Base-by-base conservation (phyloP, 306 rosid genomes). In the Prunus padus region DNA sequence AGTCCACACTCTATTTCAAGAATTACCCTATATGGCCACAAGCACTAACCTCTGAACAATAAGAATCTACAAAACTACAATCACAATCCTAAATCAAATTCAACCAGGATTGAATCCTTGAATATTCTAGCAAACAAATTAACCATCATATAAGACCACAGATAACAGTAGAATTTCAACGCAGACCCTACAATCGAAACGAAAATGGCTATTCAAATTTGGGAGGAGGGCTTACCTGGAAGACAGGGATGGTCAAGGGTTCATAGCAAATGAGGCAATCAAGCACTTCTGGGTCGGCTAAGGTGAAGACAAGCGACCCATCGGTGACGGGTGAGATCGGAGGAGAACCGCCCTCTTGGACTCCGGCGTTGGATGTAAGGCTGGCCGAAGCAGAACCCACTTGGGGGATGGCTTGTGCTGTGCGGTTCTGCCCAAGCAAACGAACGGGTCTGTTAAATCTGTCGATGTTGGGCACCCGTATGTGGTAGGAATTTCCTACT, bases 211-310 rank as follows among this genome's bases (percentile, higher is more conserved):
- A 59, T 59, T 59, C 18, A 59, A 59, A 59, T 59, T 22, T 11
- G 31, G 40, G 40, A 5, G 7, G 50, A 67, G 18, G 63, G 76
- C 30, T 11, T 13, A 93, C 98, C 98, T 93, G 98, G 74, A 69
- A 93, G 18, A 89, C 82, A 55, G 98, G 98, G 49, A 60, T 10
- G 30, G 77, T 44, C 86, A 93, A 82, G 46, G 88, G 84, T 37
- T 93, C 93, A 26, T 44, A 88, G 86, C 98, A 93, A 71, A 93
- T 87, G 63, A 73, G 82, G 76, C 98, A 93, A 83, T 93, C 97
- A 28, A 93, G 85, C 37, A 91, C 93, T 49, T 91, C 96, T 3
- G 97, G 88, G n/a, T 91, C 97, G 14, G 86, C 69, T 33, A 93
- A 76, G 52, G 72, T 70, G 2, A 85, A 76, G 45, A 85, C 61